A percentile compares a stretch with the other conserved stretches of the same genome.
Evolutionary conservation across 176 grass and related monocot genomes (phyloP).

Genomic region (Avena sativa): DNA sequence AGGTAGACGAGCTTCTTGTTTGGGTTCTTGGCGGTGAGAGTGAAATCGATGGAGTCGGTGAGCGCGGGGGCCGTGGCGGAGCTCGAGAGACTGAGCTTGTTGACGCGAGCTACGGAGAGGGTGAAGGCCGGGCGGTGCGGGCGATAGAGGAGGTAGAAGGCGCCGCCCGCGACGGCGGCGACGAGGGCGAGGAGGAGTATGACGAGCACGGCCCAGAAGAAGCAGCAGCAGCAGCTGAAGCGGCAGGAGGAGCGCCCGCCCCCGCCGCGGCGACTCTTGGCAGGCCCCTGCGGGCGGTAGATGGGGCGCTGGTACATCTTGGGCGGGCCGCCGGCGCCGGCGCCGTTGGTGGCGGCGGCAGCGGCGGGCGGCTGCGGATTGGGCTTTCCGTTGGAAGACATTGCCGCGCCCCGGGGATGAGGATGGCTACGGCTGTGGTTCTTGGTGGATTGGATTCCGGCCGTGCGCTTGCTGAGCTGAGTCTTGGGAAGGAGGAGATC

Average conservation of each 20-base stretch:
- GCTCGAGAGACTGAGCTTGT: constrained; percentile 68
- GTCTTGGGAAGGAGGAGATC: constrained; percentile 44
- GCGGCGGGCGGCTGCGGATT: constrained; percentile 60
- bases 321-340: constrained; percentile 43
- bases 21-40: constrained; percentile 75
- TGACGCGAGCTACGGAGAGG: constrained; percentile 58
- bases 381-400: constrained; percentile 77
- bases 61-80: constrained; percentile 58
- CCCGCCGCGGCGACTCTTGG: constrained; percentile 63
- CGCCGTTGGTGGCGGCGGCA: constrained; percentile 31
- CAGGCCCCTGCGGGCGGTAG: constrained; percentile 65
- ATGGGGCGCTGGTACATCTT: constrained; percentile 86
- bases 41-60: constrained; percentile 72
- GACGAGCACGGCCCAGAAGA: constrained; percentile 68
- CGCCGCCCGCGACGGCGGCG: constrained; percentile 66
- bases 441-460: constrained; percentile 18
- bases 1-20: constrained; percentile 94
- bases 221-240: constrained; percentile 75
- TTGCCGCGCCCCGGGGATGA: constrained; percentile 24
- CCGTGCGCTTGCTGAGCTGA: constrained; percentile 41
- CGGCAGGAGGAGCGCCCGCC: constrained; percentile 60
- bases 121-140: constrained; percentile 89
- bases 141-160: constrained; percentile 89
- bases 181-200: constrained; percentile 74
- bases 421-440: neutral